A percentile compares a stretch with the other conserved stretches of the same genome.
Evolutionary conservation across 352 stramenopile species (phyloP).

Genomic region (Phytopythium ostracodes): DNA sequence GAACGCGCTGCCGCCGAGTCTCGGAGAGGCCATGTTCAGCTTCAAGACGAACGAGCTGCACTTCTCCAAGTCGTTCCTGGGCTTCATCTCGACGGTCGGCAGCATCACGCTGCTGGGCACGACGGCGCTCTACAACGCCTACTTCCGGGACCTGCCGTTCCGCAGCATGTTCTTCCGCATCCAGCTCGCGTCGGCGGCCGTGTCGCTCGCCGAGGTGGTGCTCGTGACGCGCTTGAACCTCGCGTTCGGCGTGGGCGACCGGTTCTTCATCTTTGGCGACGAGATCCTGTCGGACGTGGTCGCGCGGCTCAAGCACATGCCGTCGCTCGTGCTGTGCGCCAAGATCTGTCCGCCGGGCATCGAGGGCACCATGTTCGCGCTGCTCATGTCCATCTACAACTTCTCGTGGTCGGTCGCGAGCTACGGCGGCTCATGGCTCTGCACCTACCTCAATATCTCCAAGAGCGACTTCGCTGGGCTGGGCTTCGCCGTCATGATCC

Average conservation of each 20-base stretch:
- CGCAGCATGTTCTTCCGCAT: slow-evolving; percentile 72
- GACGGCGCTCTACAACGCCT: slow-evolving; percentile 75
- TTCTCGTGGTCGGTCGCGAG: slow-evolving; percentile 77
- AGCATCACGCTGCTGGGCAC: slow-evolving; percentile 67
- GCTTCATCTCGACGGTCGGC: slow-evolving; percentile 72
- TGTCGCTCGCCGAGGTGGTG: slow-evolving; percentile 67
- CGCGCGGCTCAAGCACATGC: slow-evolving; percentile 85
- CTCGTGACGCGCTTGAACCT: slow-evolving; percentile 71
- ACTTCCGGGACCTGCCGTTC: slow-evolving; percentile 77
- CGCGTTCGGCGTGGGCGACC: slow-evolving; percentile 50
- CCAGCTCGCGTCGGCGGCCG: slow-evolving; percentile 59
- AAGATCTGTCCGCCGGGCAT: slow-evolving; percentile 94
- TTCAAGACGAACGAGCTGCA: slow-evolving; percentile 75
- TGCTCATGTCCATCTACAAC: slow-evolving; percentile 87
- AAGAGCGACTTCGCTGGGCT: slow-evolving; percentile 72
- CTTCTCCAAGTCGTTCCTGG: slow-evolving; percentile 77
- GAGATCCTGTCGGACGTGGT: slow-evolving; percentile 81
- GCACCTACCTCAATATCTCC: slow-evolving; percentile 66
- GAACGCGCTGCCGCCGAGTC: slow-evolving; percentile 60
- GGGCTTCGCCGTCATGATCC: slow-evolving; percentile 44
- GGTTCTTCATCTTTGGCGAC: slow-evolving; percentile 80
- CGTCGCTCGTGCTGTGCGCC: slow-evolving; percentile 94
- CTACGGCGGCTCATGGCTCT: slow-evolving; percentile 77
- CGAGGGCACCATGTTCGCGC: slow-evolving; percentile 95
- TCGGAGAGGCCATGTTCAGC: slow-evolving; percentile 82